Conservation (phyloP, 345 rosid species). For the Brassica cretica region DNA sequence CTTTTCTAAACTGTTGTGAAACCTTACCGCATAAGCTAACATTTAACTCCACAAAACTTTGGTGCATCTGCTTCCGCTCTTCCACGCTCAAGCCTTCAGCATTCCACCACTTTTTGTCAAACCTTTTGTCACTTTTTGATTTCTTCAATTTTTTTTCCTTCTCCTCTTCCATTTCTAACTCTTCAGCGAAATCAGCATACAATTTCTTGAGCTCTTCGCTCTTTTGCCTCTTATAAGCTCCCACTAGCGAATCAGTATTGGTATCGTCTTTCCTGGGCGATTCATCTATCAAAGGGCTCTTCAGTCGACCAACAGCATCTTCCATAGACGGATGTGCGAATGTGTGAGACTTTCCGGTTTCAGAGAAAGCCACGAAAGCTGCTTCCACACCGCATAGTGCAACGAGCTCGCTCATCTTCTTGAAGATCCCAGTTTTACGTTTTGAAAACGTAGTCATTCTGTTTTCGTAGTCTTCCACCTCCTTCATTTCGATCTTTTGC, state of each 20-base stretch:
- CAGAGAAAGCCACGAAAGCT: slow-evolving; percentile 40
- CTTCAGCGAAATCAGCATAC: neutral
- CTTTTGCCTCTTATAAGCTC: slow-evolving; percentile 34
- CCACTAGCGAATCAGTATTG: slow-evolving; percentile 28
- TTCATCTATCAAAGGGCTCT: neutral
- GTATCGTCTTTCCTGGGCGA: neutral
- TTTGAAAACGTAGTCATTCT: slow-evolving; percentile 47
- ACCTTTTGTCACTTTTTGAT: neutral
- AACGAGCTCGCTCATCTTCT: slow-evolving; percentile 47
- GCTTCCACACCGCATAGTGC: slow-evolving; percentile 37
- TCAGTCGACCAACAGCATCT: slow-evolving; percentile 19
- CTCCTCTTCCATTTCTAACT: slow-evolving; percentile 27
- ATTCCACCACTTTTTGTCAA: neutral
- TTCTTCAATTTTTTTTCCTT: slow-evolving; percentile 4
- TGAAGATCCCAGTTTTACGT: slow-evolving; percentile 44
- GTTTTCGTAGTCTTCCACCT: slow-evolving; percentile 30
- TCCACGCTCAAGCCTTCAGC: neutral
- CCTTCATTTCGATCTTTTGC: slow-evolving; percentile 41
- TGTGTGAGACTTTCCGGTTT: slow-evolving; percentile 41
- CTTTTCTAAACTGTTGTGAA: neutral
- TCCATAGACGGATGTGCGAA: slow-evolving; percentile 47
- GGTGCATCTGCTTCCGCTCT: neutral
- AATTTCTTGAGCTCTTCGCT: slow-evolving; percentile 25
- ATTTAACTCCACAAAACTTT: neutral
- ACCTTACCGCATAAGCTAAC: neutral